phyloP scores from a whole-genome alignment of 1,284 basidiomycete species.

The Meripilus lineatus region DNA sequence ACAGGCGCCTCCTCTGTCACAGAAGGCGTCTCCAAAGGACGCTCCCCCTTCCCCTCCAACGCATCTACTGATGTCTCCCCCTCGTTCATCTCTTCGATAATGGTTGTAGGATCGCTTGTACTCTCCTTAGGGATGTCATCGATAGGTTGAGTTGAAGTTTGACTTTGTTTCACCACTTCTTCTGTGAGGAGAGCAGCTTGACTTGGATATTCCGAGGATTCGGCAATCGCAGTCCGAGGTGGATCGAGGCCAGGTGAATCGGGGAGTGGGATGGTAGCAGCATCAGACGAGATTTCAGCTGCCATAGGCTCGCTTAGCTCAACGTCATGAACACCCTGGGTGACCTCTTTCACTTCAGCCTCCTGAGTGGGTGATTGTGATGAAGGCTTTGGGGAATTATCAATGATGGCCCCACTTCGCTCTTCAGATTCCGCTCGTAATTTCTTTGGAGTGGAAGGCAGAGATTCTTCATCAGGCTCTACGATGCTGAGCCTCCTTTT shows the following conservation, averaged over 20 bases:
- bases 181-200: not conserved
- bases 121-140: no score
- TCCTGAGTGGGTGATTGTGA: slow-evolving; percentile 23
- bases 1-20: not conserved
- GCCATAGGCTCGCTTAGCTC: slow-evolving; percentile 43
- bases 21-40: not conserved
- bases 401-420: slow-evolving; percentile 12
- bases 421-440: slow-evolving; percentile 31
- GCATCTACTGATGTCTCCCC: not conserved
- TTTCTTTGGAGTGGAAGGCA: slow-evolving; percentile 39
- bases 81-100: no score
- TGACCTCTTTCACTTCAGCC: slow-evolving; percentile 63
- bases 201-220: slow-evolving; percentile 8
- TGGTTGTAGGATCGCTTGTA: no score
- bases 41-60: not conserved
- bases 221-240: slow-evolving; percentile 11
- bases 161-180: no score
- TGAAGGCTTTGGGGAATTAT: slow-evolving; percentile 15
- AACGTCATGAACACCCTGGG: slow-evolving; percentile 63
- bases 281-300: slow-evolving; percentile 34
- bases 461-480: slow-evolving; percentile 41
- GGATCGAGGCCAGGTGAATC: slow-evolving; percentile 31
- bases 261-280: slow-evolving; percentile 44
- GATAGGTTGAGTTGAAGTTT: no score
- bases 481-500: slow-evolving; percentile 59